These are phyloP conservation scores for Euclidium syriacum DNA, from an alignment of 345 rosid species.

Conservation along the genomic window DNA sequence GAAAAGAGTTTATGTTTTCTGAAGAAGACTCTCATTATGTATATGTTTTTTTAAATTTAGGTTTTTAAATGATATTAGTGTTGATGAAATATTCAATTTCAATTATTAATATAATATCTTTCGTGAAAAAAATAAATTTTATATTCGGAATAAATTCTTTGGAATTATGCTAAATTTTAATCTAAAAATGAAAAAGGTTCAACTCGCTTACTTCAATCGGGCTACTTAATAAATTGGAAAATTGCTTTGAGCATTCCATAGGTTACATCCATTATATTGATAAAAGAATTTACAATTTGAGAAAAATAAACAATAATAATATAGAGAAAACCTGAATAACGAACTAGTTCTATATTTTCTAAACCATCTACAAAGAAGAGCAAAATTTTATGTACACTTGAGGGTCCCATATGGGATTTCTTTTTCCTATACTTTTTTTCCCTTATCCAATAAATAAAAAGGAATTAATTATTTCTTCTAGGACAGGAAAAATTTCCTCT, in stretches of 20 bases:
- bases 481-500: neutral
- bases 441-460: neutral
- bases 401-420: slow-evolving; percentile 15
- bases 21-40: too few relatives aligned
- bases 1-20: too few relatives aligned
- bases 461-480: neutral
- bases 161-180: neutral
- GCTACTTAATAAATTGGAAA: neutral
- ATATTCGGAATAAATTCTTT: too few relatives aligned
- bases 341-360: slow-evolving; percentile 1
- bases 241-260: neutral
- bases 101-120: too few relatives aligned
- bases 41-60: too few relatives aligned
- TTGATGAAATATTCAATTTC: too few relatives aligned
- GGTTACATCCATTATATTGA: neutral
- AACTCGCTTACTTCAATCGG: too few relatives aligned
- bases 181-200: too few relatives aligned
- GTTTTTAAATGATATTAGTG: too few relatives aligned
- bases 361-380: neutral
- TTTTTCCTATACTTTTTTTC: neutral
- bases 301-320: neutral
- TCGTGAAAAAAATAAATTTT: too few relatives aligned
- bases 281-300: slow-evolving; percentile 8
- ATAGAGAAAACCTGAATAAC: neutral
- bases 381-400: slow-evolving; percentile 21